Conservation (phyloP, 2,329 filamentous ascomycete genomes). For the Hansfordia pulvinata region DNA sequence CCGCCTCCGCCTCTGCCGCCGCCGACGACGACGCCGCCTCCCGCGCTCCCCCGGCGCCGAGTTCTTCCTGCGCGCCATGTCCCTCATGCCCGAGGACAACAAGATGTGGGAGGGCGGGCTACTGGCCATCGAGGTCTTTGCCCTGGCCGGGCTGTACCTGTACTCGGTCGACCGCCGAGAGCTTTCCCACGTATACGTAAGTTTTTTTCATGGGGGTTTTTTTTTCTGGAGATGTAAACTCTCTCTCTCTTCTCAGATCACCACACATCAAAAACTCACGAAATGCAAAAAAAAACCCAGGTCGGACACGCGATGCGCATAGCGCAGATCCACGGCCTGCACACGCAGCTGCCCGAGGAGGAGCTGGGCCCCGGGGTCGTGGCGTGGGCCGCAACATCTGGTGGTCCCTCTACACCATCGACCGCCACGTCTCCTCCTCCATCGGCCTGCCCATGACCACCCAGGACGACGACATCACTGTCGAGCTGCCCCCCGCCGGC, state of each 20-base stretch:
- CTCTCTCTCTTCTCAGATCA: not conserved
- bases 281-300: no score
- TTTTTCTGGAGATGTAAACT: not conserved
- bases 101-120: slow-evolving; percentile 22
- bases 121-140: slow-evolving; percentile 21
- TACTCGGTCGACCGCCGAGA: slow-evolving; percentile 23
- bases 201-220: no score
- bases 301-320: slow-evolving; percentile 24
- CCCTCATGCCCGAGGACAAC: slow-evolving; percentile 19
- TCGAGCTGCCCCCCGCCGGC: slow-evolving; percentile 14
- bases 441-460: slow-evolving; percentile 22
- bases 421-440: slow-evolving; percentile 23
- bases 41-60: slow-evolving; percentile 14
- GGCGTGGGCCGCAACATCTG: slow-evolving; percentile 19
- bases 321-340: slow-evolving; percentile 24
- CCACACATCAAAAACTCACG: no score
- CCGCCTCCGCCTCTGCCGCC: no score
- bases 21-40: slow-evolving; percentile 1
- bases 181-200: slow-evolving; percentile 16
- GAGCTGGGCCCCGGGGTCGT: slow-evolving; percentile 19
- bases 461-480: slow-evolving; percentile 24
- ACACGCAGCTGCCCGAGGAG: slow-evolving; percentile 23
- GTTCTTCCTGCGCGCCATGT: slow-evolving; percentile 20
- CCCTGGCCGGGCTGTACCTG: slow-evolving; percentile 21
- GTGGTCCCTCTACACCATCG: slow-evolving; percentile 27